These are phyloP conservation scores for Albophoma yamanashiensis DNA, from an alignment of 2,329 filamentous ascomycete species.

Conservation along the genomic window DNA sequence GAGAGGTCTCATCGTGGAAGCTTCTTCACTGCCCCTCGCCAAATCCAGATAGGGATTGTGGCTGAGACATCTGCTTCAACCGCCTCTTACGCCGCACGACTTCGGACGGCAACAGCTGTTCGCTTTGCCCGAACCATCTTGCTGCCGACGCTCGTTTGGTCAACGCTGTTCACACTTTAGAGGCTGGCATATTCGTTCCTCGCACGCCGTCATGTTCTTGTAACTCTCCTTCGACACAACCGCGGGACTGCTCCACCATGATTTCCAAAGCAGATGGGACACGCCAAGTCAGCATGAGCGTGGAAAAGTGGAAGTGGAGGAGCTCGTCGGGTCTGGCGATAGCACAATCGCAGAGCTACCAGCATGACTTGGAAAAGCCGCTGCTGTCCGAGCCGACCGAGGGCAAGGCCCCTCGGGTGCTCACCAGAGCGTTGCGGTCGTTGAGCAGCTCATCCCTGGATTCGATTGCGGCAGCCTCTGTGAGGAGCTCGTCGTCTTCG, in stretches of 20 bases:
- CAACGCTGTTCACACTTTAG: not conserved
- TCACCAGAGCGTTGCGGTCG: slow-evolving; percentile 26
- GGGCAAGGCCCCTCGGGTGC: slow-evolving; percentile 22
- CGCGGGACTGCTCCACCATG: not conserved
- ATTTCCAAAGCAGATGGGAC: not conserved
- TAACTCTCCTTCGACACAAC: not conserved
- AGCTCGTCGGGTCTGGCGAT: slow-evolving; percentile 18
- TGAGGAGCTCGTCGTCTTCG: slow-evolving; percentile 19
- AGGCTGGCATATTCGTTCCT: not conserved
- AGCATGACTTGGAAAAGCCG: slow-evolving; percentile 8
- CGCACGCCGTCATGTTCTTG: slow-evolving; percentile 1
- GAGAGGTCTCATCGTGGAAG: slow-evolving; percentile 2
- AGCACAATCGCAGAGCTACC: slow-evolving; percentile 9
- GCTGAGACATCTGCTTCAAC: slow-evolving; percentile 11
- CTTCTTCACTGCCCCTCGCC: slow-evolving; percentile 1
- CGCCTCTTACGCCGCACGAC: not conserved
- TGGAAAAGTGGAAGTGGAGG: slow-evolving; percentile 24
- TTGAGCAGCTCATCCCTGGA: slow-evolving; percentile 30
- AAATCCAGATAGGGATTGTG: slow-evolving; percentile 9
- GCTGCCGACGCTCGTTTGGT: not conserved
- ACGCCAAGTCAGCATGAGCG: slow-evolving; percentile 13
- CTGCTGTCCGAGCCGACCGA: slow-evolving; percentile 14
- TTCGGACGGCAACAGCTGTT: not conserved
- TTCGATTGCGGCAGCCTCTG: slow-evolving; percentile 20
- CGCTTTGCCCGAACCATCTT: slow-evolving; percentile 1